Evolutionary conservation across 306 rosid species (phyloP), one percentile per base, ranked within the genome.

Genomic region (Acacia acuminata): DNA sequence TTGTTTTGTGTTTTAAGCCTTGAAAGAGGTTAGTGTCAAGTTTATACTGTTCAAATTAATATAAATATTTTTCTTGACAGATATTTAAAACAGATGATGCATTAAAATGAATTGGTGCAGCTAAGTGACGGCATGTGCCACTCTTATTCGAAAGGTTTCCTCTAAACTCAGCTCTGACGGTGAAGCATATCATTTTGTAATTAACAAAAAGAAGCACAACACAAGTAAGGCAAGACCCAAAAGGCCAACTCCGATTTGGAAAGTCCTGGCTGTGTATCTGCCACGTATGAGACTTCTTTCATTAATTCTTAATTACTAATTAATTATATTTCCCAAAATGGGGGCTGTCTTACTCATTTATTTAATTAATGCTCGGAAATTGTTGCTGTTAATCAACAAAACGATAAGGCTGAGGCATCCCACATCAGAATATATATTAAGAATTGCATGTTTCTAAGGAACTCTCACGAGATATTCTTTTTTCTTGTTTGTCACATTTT

Each of bases 221-320:
- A 38, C 42, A 38, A 6, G 42, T 7, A 38, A 8, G 8, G 42
- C 42, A 38, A 6, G 42, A 25, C 19, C 1, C 15, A 36, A 79
- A 27, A 40, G 4, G 1, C 30, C 32, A 11, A 24, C 12, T 3
- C 34, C 20, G 1, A 20, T 69, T 63, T 60, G 14, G 25, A 43
- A 27, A 43, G 44, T 43, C 85, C 76, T 79, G 89, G 85, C 24
- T 73, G 75, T 80, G 85, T 32, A 67, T 83, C 38, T 27, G 87
- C 92, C 89, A 76, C 89, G 83, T 85, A 48, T 48, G 24, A 48
- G 48, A 55, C 40, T 55, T 78, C n/a, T 78, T 17, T 20, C 30
- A 27, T 17, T 40, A 27, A 27, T 27, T 27, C 73, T 67, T 71
- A 44, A 73, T 71, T 82, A 79, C 76, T 80, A 27, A 63, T 63